phyloP scores from a whole-genome alignment of 495 filamentous ascomycete species.

The Parathielavia appendiculata region DNA sequence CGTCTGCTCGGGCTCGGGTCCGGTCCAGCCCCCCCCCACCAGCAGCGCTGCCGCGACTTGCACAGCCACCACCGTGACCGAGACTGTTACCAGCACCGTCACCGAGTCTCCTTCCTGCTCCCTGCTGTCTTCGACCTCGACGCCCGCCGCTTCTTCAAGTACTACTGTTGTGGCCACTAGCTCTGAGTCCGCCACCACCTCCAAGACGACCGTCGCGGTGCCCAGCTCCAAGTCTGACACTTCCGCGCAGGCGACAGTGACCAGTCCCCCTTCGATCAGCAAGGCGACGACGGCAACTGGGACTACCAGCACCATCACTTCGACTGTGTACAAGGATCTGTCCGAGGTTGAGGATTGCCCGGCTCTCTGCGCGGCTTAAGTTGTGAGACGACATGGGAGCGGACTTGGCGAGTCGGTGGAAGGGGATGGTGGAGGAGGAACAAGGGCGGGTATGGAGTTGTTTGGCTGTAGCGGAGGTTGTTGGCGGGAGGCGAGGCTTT shows the following conservation, averaged over 20 bases:
- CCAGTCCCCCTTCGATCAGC: slow-evolving; percentile 8
- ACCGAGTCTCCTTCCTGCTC: slow-evolving; percentile 1
- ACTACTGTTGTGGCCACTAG: not conserved
- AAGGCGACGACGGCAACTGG: not conserved
- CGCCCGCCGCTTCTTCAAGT: too few relatives aligned
- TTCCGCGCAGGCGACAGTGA: not conserved
- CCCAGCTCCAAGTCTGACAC: not conserved
- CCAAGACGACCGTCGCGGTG: too few relatives aligned
- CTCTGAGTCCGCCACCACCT: not conserved
- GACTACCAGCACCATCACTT: slow-evolving; percentile 25
- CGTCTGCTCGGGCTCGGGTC: slow-evolving; percentile 19
- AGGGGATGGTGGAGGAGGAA: not conserved
- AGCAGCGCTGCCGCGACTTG: slow-evolving; percentile 12
- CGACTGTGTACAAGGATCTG: slow-evolving; percentile 28
- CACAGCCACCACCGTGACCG: slow-evolving; percentile 31
- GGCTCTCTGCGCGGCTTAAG: not conserved
- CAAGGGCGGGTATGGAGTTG: not conserved
- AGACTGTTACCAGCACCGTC: slow-evolving; percentile 18
- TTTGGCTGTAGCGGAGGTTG: not conserved
- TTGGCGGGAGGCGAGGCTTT: not conserved
- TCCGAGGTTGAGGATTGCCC: slow-evolving; percentile 19
- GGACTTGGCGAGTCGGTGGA: not conserved
- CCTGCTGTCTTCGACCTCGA: not conserved
- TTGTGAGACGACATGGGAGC: too few relatives aligned
- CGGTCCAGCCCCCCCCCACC: slow-evolving; percentile 6